Conservation (phyloP, 495 filamentous ascomycete genomes). For the Jackrogersella minutella region DNA sequence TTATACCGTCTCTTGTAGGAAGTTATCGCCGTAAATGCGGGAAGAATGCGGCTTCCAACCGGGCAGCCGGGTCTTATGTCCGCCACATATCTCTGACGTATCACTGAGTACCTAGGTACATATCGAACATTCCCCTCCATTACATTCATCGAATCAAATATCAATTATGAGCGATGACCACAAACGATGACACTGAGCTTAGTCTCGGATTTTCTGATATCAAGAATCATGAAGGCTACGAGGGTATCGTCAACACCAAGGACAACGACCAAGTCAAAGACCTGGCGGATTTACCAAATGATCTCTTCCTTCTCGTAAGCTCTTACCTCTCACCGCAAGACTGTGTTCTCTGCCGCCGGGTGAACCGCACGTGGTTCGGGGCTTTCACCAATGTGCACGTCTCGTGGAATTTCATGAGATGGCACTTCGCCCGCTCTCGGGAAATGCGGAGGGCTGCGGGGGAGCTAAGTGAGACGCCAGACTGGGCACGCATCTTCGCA, state of each 20-base stretch:
- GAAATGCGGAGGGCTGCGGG: conserved; percentile 56
- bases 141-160: neutral
- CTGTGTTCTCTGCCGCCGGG: conserved; percentile 62
- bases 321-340: conserved; percentile 61
- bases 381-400: conserved; percentile 61
- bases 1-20: too few species aligned
- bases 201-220: neutral
- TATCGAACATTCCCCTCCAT: neutral
- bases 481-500: conserved; percentile 60
- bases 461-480: conserved; percentile 13
- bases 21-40: neutral
- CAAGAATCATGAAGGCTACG: neutral
- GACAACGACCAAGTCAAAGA: conserved; percentile 32
- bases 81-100: neutral
- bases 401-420: conserved; percentile 57
- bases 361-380: conserved; percentile 62
- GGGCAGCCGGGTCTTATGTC: neutral
- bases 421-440: conserved; percentile 62
- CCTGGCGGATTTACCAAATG: conserved; percentile 61
- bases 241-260: neutral
- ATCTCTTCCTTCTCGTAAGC: conserved; percentile 61
- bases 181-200: neutral
- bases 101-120: neutral
- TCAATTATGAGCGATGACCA: conserved; percentile 5
- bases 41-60: neutral